Percentiles rank a stretch among this genome's conserved stretches.
These are phyloP conservation scores for Dendrothele bispora DNA, from an alignment of 768 basidiomycete species.

Conservation along the genomic window DNA sequence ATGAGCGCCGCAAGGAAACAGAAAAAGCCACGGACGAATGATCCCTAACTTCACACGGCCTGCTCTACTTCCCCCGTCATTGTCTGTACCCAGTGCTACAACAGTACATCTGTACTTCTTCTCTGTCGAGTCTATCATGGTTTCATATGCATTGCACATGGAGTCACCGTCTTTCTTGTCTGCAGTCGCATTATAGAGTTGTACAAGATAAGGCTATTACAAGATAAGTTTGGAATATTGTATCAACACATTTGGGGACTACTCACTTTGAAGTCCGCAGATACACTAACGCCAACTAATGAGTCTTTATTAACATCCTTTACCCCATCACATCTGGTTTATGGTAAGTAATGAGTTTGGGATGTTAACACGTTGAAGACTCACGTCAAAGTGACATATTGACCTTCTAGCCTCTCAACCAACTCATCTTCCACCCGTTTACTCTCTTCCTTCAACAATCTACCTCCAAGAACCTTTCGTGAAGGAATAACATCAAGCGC, in stretches of 20 bases:
- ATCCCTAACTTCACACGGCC: no score
- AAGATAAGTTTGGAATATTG: no score
- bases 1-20: slow-evolving; percentile 9
- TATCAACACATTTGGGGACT: no score
- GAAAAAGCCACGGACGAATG: no score
- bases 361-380: neutral
- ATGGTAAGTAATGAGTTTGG: neutral
- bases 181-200: slow-evolving; percentile 7
- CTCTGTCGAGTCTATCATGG: slow-evolving; percentile 8
- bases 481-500: no score
- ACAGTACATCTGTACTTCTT: slow-evolving; percentile 5
- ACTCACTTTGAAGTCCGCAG: slow-evolving; percentile 3
- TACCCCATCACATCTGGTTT: slow-evolving; percentile 4
- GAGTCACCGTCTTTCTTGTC: slow-evolving; percentile 3
- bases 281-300: slow-evolving; percentile 6
- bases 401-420: neutral
- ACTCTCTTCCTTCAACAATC: no score
- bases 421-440: neutral
- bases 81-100: no score
- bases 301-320: neutral
- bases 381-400: slow-evolving; percentile 1
- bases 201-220: slow-evolving; percentile 4
- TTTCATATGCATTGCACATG: neutral
- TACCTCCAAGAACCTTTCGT: no score
- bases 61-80: no score